A percentile compares a stretch with the other conserved stretches of the same genome.
phyloP scores from a whole-genome alignment of 495 filamentous ascomycete species.

The Podospora pseudopauciseta region DNA sequence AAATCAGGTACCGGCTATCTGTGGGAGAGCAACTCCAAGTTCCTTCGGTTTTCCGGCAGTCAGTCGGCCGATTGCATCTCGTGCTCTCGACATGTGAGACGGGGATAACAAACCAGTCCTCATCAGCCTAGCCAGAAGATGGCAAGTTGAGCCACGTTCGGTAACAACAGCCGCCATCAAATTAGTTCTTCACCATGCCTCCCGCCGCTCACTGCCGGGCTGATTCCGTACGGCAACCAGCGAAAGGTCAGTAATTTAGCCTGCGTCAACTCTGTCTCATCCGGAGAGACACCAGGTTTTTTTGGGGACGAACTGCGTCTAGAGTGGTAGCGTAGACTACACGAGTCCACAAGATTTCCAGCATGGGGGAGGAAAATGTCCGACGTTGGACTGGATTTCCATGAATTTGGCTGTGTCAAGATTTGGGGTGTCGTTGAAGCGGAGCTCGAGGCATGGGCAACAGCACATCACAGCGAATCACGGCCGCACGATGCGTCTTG shows the following conservation, averaged over 20 bases:
- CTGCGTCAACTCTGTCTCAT: slow-evolving; percentile 23
- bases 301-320: background rate
- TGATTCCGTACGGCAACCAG: background rate
- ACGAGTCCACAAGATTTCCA: background rate
- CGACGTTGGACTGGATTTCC: background rate
- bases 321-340: background rate
- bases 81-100: background rate
- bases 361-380: background rate
- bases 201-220: background rate
- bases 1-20: slow-evolving; percentile 1
- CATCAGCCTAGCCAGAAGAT: background rate
- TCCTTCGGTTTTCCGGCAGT: background rate
- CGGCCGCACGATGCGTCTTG: background rate
- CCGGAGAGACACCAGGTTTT: slow-evolving; percentile 2
- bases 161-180: background rate
- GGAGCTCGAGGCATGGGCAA: background rate
- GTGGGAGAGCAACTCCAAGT: background rate
- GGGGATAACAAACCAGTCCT: background rate
- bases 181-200: background rate
- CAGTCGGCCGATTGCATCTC: background rate
- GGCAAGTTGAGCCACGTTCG: background rate
- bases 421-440: background rate
- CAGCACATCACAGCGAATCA: slow-evolving; percentile 1
- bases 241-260: slow-evolving; percentile 15
- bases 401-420: background rate